These are phyloP conservation scores for Lactarius deliciosus DNA, from an alignment of 768 basidiomycete species.

Conservation along the genomic window DNA sequence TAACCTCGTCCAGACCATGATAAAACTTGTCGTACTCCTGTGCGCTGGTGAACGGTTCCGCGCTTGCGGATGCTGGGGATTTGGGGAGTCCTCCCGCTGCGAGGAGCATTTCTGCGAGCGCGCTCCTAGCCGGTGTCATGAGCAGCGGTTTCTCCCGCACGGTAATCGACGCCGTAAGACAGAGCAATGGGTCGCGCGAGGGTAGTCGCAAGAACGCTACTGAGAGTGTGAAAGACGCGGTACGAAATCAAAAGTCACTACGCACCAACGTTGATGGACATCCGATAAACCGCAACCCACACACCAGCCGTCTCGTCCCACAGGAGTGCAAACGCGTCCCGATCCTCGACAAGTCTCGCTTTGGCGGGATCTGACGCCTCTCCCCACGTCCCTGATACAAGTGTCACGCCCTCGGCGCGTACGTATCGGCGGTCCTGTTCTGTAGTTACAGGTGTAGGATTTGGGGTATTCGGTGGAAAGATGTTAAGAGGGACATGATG, in stretches of 20 bases:
- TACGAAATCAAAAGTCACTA: constrained; percentile 15
- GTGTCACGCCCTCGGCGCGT: constrained; percentile 70
- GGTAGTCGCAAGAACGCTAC: constrained; percentile 55
- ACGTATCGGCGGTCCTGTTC: constrained; percentile 77
- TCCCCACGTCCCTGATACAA: constrained; percentile 76
- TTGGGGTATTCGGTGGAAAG: constrained; percentile 80
- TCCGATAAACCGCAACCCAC: constrained; percentile 82
- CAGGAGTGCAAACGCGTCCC: constrained; percentile 61
- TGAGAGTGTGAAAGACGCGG: background rate
- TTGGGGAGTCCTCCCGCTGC: constrained; percentile 37
- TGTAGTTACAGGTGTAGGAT: constrained; percentile 73
- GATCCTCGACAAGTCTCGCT: constrained; percentile 23
- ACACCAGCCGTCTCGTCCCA: constrained; percentile 58
- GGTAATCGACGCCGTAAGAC: constrained; percentile 82
- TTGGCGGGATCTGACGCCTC: constrained; percentile 48
- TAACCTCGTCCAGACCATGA: constrained; percentile 63
- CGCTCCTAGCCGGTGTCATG: constrained; percentile 41
- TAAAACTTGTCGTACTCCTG: constrained; percentile 42
- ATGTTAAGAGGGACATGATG: constrained; percentile 52
- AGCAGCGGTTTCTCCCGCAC: constrained; percentile 75
- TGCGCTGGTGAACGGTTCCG: constrained; percentile 30
- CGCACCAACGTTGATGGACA: constrained; percentile 80
- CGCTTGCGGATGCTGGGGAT: constrained; percentile 37
- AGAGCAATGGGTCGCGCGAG: constrained; percentile 73
- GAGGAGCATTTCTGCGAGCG: constrained; percentile 38